Percentiles rank a stretch among this genome's conserved stretches.
Conservation (phyloP, 768 basidiomycete species). For the Termitomyces eurrhizus region DNA sequence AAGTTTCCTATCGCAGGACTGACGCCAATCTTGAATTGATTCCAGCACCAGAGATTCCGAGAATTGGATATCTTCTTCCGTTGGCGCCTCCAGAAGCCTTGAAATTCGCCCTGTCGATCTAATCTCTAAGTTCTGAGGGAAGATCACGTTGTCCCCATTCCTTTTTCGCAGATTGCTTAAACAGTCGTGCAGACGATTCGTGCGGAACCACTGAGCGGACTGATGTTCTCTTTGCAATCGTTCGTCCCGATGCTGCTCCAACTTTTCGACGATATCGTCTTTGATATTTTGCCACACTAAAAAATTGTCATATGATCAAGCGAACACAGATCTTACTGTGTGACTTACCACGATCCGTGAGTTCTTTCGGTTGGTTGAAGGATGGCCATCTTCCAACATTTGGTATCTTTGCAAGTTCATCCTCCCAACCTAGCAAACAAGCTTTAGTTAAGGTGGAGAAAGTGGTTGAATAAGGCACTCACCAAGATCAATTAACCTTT, state of each 20-base stretch:
- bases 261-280: background rate
- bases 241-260: background rate
- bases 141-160: background rate
- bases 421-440: background rate
- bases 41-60: background rate
- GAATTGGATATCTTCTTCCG: background rate
- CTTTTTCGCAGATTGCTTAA: background rate
- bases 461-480: background rate
- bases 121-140: background rate
- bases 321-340: too few relatives aligned
- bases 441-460: background rate
- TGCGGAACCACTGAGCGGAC: background rate
- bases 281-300: conserved; percentile 5
- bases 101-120: background rate
- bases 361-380: background rate
- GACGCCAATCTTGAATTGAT: background rate
- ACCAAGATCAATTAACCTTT: too few relatives aligned
- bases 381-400: background rate
- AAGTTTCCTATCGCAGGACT: background rate
- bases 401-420: background rate
- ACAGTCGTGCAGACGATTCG: background rate
- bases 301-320: background rate
- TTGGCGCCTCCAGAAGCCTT: background rate
- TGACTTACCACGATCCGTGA: conserved; percentile 4
- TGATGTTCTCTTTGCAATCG: background rate